Conservation (phyloP, 352 stramenopile genomes). For the Achlya hypogyna region DNA sequence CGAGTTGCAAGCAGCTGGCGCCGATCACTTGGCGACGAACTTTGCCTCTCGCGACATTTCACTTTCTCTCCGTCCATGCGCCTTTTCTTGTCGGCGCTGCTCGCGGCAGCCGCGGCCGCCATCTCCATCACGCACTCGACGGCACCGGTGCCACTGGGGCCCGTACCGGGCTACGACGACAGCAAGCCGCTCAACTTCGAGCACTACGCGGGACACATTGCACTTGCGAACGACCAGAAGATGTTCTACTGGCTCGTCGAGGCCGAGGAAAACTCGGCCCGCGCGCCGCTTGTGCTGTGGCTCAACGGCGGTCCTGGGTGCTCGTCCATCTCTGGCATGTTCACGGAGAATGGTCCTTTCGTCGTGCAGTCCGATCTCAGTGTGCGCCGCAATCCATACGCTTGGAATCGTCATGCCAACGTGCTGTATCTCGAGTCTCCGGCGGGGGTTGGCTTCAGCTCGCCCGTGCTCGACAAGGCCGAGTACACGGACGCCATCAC, state of each 20-base stretch:
- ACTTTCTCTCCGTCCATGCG: not conserved
- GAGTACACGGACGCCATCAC: conserved; percentile 56
- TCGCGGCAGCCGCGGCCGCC: not conserved
- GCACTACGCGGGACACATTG: conserved; percentile 47
- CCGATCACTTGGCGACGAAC: not conserved
- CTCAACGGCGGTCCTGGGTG: conserved; percentile 88
- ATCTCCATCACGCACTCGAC: not conserved
- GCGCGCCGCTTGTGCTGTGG: conserved; percentile 81
- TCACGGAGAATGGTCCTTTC: conserved; percentile 72
- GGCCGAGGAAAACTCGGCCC: conserved; percentile 35
- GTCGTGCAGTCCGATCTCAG: conserved; percentile 38
- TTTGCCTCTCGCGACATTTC: not conserved
- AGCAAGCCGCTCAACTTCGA: conserved; percentile 33
- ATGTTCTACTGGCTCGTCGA: conserved; percentile 75
- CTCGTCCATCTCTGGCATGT: conserved; percentile 69
- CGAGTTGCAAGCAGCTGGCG: not conserved
- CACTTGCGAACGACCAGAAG: conserved; percentile 36
- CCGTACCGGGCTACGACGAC: conserved; percentile 34
- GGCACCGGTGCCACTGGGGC: not conserved
- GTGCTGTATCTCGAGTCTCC: conserved; percentile 87
- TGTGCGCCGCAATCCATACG: conserved; percentile 64
- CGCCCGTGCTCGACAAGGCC: conserved; percentile 30
- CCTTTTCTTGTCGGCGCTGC: not conserved
- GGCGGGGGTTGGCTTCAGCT: conserved; percentile 75
- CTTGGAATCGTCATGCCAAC: conserved; percentile 82